Base-by-base conservation (phyloP, 2,329 filamentous ascomycete species). In the Septoria linicola region DNA sequence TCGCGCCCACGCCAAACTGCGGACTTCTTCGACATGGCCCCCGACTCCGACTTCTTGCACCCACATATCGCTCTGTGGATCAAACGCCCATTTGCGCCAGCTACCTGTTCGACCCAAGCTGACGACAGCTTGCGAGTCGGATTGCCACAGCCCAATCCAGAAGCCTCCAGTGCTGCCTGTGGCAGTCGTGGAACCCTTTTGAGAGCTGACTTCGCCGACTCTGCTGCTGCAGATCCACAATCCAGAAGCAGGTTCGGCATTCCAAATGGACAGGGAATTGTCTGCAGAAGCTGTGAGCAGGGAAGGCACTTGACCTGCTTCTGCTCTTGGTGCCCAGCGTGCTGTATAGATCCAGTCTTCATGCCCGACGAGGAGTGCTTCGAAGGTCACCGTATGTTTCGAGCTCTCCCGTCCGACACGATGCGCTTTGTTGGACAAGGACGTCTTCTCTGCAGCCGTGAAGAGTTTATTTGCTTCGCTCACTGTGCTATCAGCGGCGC, bases 291-390 rank as follows among this genome's bases (percentile, higher is more conserved):
- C 85, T 1, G 92, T 91, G 3, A 99, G 80, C 10, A 87, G 76
- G 53, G 78, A 81, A 13, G 64, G 60, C 10, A 45, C 31, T 2
- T 67, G 72, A 41, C 69, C 71, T 52, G 75, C 72, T 11, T 71
- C 72, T 11, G 71, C 64, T 36, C 74, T 68, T 5, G 76, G 76
- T 53, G 80, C 79, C 91, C 91, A 96, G 48, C 78, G 77, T 1
- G 88, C 85, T 49, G 88, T 95, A 70, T 96, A 97, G 51, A 99
- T 92, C 93, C 93, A 99, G 65, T 99, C 93, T 67, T 99, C 93
- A 66, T 99, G 93, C 7, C 93, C 93, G 2, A 99, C 80, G 4
- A 99, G 79, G 2, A 99, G 76, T 1, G 93, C 93, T 69, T 99
- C 93, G 60, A 99, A 97, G 0, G 90, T 95, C 49, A 96, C 78